Base-by-base conservation (phyloP, 306 rosid genomes). In the Carpinus viminea region DNA sequence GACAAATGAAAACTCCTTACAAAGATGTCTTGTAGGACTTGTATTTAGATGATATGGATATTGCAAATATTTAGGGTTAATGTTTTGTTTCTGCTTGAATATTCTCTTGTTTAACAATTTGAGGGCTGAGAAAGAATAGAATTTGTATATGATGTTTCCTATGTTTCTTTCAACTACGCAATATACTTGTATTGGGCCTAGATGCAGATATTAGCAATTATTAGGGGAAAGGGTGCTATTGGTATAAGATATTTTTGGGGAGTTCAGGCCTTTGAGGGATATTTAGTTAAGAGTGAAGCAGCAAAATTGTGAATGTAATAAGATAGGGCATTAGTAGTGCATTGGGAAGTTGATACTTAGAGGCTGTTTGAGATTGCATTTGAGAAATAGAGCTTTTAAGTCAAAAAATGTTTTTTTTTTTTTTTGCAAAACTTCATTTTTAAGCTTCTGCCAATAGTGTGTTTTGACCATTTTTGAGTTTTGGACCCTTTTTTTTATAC, bases 101-200 rank as follows among this genome's bases (percentile, higher is more conserved):
- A 34, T 11, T 57, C 20, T 4, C 65, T 36, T 8, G 45, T 8
- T 64, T 64, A 18, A 64, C 17, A 31, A 24, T 64, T 64, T 34
- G 70, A 43, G 47, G 8, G 11, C 21, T 34, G 45, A 28, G 41
- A 31, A 2, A 34, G 64, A 9, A 57, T 20, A 9, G 64, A 57
- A 57, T 57, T 57, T 59, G 65, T 20, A 16, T 59, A 59, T 59
- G 65, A 24, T 52, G 57, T 52, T 52, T 52, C 57, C 57, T 52
- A 15, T 52, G 57, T 7, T 52, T 4, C n/a, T 1, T 15, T 31
- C 70, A 34, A 64, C 47, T 34, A 66, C 18, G 50, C 50, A 38
- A 8, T 16, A 38, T n/a, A 10, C 8, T 18, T 66, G 26, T 66
- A 36, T 66, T 43, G 2, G 26, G 72, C 13, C 5, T 66, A 3